A percentile compares a stretch with the other conserved stretches of the same genome.
Conservation (phyloP, 306 rosid species). For the Dryas octopetala region DNA sequence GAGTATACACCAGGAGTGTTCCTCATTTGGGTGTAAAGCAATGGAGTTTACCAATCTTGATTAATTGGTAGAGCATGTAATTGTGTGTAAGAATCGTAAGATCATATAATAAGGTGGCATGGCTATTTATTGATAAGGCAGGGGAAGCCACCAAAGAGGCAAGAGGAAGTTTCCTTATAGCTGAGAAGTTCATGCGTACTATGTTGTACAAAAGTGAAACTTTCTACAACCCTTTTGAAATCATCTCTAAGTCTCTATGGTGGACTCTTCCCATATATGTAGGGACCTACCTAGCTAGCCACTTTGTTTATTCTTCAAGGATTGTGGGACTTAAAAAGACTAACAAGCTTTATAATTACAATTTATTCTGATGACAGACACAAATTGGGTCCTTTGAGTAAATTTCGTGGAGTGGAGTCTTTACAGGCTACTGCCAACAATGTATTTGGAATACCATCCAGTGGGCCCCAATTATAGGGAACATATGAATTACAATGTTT, state of each 20-base stretch:
- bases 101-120: not conserved
- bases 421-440: too few species aligned
- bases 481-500: too few species aligned
- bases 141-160: conserved; percentile 21
- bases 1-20: conserved; percentile 46
- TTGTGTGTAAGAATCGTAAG: not conserved
- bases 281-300: not conserved
- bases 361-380: too few species aligned
- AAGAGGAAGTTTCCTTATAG: conserved; percentile 58
- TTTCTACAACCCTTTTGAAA: conserved; percentile 40
- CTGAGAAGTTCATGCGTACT: conserved; percentile 18
- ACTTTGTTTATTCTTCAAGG: not conserved
- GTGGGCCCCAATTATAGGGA: too few species aligned
- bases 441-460: too few species aligned
- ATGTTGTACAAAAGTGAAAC: conserved; percentile 33
- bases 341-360: too few species aligned
- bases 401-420: too few species aligned
- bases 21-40: conserved; percentile 40
- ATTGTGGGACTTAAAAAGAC: too few species aligned
- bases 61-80: not conserved
- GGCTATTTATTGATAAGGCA: conserved; percentile 40
- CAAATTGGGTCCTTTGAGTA: too few species aligned
- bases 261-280: not conserved
- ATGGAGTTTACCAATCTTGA: conserved; percentile 33
- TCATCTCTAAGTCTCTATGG: not conserved